Percentiles rank a stretch among this genome's conserved stretches.
phyloP scores from a whole-genome alignment of 495 filamentous ascomycete species.

The Podospora didyma region DNA sequence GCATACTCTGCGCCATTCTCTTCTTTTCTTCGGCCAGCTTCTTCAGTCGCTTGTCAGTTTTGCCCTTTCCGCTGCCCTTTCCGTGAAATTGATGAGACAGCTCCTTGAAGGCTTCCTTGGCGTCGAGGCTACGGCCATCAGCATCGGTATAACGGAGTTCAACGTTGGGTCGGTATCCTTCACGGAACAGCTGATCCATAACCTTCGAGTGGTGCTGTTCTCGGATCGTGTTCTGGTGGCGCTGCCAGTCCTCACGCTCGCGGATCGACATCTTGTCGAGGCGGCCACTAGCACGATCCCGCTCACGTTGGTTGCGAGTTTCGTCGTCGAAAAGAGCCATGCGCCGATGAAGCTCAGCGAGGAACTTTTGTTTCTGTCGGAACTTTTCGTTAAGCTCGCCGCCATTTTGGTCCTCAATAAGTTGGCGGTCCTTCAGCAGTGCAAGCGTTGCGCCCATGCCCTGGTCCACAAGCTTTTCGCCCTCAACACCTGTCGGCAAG shows the following conservation, averaged over 20 bases:
- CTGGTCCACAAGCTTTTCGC: slow-evolving; percentile 70
- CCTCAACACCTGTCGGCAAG: slow-evolving; percentile 71
- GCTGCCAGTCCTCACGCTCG: slow-evolving; percentile 86
- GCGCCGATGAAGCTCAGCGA: slow-evolving; percentile 68
- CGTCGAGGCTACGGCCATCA: slow-evolving; percentile 74
- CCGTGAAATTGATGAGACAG: slow-evolving; percentile 97
- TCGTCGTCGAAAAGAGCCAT: slow-evolving; percentile 72
- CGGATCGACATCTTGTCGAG: slow-evolving; percentile 82
- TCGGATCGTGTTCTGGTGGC: slow-evolving; percentile 78
- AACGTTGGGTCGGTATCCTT: slow-evolving; percentile 84
- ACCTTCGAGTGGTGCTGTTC: slow-evolving; percentile 77
- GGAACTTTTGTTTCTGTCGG: slow-evolving; percentile 75
- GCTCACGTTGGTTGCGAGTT: slow-evolving; percentile 79
- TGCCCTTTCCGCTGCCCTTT: slow-evolving; percentile 94
- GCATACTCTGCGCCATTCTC: slow-evolving; percentile 69
- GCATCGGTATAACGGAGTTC: slow-evolving; percentile 89
- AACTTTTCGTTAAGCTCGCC: slow-evolving; percentile 62
- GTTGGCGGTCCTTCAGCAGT: slow-evolving; percentile 77
- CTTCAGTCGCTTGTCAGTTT: slow-evolving; percentile 95
- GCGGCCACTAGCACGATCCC: slow-evolving; percentile 74
- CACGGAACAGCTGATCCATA: slow-evolving; percentile 77
- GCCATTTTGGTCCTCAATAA: slow-evolving; percentile 62
- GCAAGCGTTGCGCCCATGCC: slow-evolving; percentile 78
- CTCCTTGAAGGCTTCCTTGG: slow-evolving; percentile 90
- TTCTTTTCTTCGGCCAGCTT: slow-evolving; percentile 96